Base-by-base conservation (phyloP, 2,329 filamentous ascomycete species). In the Erysiphe neolycopersici region DNA sequence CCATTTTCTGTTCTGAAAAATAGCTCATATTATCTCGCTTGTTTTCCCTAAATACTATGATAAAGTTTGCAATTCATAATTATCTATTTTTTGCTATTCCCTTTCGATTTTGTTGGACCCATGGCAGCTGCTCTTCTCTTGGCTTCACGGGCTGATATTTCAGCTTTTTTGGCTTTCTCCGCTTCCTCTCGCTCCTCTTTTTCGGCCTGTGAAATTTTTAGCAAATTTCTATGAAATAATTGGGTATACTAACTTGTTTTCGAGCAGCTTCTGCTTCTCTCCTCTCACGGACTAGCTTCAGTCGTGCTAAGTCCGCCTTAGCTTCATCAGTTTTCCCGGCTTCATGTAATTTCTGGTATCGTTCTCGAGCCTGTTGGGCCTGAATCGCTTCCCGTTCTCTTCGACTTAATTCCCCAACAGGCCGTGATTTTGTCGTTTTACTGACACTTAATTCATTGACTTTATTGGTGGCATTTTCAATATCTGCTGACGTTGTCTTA, bases 251-350 rank as follows among this genome's bases (percentile, higher is more conserved):
- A 71, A 72, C 87, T 64, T 81, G 72, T 67, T 87, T 85, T 53
- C 83, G 67, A 29, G 76, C 79, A 43, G 81, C 73, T 55, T 92
- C 87, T 17, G 77, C 76, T 54, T 81, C 85, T 49, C 89, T 73
- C 64, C 83, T 79, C 67, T 93, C 82, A 41, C 76, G 73, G 51
- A 98, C 83, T 47, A 87, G 58, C 59, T 67, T 74, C 55, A 98
- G 63, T 45, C 89, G 72, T 46, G 83, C 87, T 52, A 95, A 57
- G 61, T 98, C 89, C 5, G 81, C 77, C 59, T 82, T 79, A 41
- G 87, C 85, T 67, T 94, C 81, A 47, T 98, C 89, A 38, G 89
- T 95, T 73, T 95, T 95, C 55, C 87, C 87, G 56, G 84, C 79
- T 45, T 84, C 81, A 56, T 94, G 87, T 53, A 94, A 61, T 63